These are phyloP conservation scores for Torrubiellomyces zombiae DNA, from an alignment of 2,329 filamentous ascomycete genomes.

Conservation along the genomic window DNA sequence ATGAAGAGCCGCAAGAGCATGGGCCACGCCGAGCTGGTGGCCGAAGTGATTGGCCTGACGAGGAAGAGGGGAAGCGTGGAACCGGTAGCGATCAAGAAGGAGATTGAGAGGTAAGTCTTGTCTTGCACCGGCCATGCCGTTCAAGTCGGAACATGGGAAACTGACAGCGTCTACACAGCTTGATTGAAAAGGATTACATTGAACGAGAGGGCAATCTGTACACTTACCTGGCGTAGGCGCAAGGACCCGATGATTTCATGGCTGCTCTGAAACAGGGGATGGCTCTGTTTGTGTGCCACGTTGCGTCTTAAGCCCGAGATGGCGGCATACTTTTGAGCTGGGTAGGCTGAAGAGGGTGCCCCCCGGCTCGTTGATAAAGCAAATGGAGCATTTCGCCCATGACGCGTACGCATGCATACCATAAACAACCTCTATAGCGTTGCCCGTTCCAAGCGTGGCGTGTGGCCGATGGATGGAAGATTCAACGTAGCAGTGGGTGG, in stretches of 20 bases:
- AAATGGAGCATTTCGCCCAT: too few species aligned
- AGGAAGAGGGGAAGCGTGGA: constrained; percentile 75
- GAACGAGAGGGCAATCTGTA: constrained; percentile 61
- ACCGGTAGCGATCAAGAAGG: constrained; percentile 79
- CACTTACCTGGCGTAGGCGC: constrained; percentile 57
- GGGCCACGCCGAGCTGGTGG: constrained; percentile 70
- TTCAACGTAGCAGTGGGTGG: too few species aligned
- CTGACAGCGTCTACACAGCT: constrained; percentile 36
- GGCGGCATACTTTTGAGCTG: too few species aligned
- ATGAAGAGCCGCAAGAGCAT: constrained; percentile 91
- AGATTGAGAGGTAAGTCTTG: constrained; percentile 70
- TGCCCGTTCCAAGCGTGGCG: too few species aligned
- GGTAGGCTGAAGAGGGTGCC: too few species aligned
- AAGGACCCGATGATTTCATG: constrained; percentile 7
- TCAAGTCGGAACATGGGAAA: constrained; percentile 1
- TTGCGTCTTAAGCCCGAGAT: too few species aligned
- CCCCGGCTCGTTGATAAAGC: too few species aligned
- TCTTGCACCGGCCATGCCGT: constrained; percentile 4
- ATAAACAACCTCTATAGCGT: too few species aligned
- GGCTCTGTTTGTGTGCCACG: too few species aligned
- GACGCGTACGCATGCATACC: too few species aligned
- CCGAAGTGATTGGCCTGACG: constrained; percentile 84
- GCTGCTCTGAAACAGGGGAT: constrained; percentile 2
- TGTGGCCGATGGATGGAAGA: too few species aligned
- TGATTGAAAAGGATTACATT: constrained; percentile 89